These are phyloP conservation scores for Arabidopsis suecica DNA, from an alignment of 345 rosid species.

Conservation along the genomic window DNA sequence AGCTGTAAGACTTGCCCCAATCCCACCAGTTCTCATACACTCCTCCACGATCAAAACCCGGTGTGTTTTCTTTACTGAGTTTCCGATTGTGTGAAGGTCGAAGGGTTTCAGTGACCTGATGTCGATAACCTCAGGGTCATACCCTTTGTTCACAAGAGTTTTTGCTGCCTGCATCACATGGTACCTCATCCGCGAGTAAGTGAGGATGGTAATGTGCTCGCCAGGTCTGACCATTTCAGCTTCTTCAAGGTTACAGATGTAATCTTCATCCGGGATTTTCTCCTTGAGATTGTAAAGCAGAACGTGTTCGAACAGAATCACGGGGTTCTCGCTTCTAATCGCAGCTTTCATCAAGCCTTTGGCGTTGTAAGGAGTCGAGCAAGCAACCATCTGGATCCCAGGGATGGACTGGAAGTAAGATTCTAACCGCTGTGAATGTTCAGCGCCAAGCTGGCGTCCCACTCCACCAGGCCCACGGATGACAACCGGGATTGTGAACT, in stretches of 20 bases:
- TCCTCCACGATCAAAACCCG: constrained; percentile 93
- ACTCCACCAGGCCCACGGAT: constrained; percentile 99
- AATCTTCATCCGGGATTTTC: constrained; percentile 90
- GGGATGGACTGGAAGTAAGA: constrained; percentile 98
- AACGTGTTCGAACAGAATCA: constrained; percentile 92
- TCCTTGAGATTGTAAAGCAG: constrained; percentile 98
- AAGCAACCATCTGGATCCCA: constrained; percentile 98
- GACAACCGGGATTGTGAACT: constrained; percentile 83
- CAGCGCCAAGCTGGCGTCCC: constrained; percentile 95
- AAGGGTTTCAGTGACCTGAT: constrained; percentile 92
- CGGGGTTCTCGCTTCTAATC: constrained; percentile 96
- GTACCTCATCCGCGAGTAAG: constrained; percentile 96
- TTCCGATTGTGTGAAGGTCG: constrained; percentile 86
- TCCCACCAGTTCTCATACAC: constrained; percentile 97
- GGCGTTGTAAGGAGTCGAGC: constrained; percentile 98
- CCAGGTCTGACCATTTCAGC: constrained; percentile 99
- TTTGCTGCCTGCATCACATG: constrained; percentile 98
- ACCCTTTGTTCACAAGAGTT: constrained; percentile 88
- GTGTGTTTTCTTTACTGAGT: constrained; percentile 92
- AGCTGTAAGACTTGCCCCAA: constrained; percentile 92
- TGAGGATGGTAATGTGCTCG: constrained; percentile 82
- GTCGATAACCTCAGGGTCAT: constrained; percentile 94
- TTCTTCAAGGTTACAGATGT: constrained; percentile 86
- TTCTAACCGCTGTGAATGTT: constrained; percentile 95
- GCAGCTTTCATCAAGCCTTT: constrained; percentile 99